Evolutionary conservation across 805 yeast species (phyloP).

Genomic region (Kodamaea laetipori): DNA sequence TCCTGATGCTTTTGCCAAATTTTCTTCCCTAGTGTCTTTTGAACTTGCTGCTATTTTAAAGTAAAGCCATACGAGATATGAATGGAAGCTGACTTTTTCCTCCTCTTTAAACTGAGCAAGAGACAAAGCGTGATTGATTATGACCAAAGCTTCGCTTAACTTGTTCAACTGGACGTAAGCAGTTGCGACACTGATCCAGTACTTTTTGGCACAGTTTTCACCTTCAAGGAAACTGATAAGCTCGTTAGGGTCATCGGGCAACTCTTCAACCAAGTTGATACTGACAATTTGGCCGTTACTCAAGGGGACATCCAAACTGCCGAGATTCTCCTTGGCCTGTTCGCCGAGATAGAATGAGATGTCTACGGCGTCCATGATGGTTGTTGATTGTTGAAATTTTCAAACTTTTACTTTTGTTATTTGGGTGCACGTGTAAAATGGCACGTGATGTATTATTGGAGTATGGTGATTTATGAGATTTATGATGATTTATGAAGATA

Average conservation of each 20-base stretch:
- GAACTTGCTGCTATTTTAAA: constrained; percentile 42
- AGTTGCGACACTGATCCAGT: constrained; percentile 82
- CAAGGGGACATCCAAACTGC: constrained; percentile 67
- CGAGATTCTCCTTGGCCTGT: constrained; percentile 33
- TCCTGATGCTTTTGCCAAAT: constrained; percentile 26
- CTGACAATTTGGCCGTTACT: constrained; percentile 80
- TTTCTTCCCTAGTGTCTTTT: constrained; percentile 14
- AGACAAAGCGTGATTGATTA: constrained; percentile 61
- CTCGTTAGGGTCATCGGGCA: constrained; percentile 89
- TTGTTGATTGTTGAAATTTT: constrained; percentile 8
- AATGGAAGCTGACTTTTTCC: constrained; percentile 55
- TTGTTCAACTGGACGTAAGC: constrained; percentile 72
- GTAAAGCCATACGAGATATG: constrained; percentile 74
- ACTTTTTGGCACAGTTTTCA: constrained; percentile 73
- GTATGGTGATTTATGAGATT: too few species aligned
- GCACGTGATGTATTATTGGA: neutral
- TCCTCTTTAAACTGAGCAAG: constrained; percentile 35
- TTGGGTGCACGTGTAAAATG: neutral
- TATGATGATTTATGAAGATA: too few species aligned
- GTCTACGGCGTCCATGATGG: constrained; percentile 13
- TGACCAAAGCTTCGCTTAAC: constrained; percentile 61
- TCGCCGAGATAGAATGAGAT: constrained; percentile 39
- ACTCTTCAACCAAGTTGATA: constrained; percentile 74
- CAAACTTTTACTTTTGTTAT: neutral
- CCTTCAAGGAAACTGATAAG: constrained; percentile 74